These are phyloP conservation scores for Ogataea siamensis DNA, from an alignment of 805 yeast genomes.

Conservation along the genomic window DNA sequence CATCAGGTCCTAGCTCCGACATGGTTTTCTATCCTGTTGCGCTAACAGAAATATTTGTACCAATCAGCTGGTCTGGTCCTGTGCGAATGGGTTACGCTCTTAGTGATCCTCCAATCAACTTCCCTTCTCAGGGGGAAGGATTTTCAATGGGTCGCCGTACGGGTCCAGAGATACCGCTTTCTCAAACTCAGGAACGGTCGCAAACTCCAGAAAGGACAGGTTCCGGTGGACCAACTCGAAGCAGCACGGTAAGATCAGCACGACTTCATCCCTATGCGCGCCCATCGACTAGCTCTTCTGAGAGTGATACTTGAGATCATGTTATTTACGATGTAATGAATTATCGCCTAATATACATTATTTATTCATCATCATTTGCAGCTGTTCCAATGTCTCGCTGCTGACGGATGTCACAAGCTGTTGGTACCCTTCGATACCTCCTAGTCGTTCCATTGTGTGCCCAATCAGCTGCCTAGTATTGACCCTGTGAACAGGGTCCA, in stretches of 20 bases:
- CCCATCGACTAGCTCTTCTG: slow-evolving; percentile 12
- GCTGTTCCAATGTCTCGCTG: slow-evolving; percentile 31
- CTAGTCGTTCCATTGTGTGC: slow-evolving; percentile 30
- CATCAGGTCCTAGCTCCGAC: slow-evolving; percentile 5
- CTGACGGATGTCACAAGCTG: slow-evolving; percentile 35
- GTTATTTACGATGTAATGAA: background rate
- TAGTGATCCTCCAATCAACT: slow-evolving; percentile 29
- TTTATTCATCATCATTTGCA: slow-evolving; percentile 26
- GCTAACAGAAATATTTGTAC: slow-evolving; percentile 31
- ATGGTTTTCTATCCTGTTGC: slow-evolving; percentile 29
- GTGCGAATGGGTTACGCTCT: slow-evolving; percentile 18
- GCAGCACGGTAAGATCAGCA: slow-evolving; percentile 8
- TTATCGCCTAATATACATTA: slow-evolving; percentile 5
- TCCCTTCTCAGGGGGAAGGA: slow-evolving; percentile 29
- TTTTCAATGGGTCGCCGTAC: slow-evolving; percentile 29
- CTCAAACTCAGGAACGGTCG: slow-evolving; percentile 5
- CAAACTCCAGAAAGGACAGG: slow-evolving; percentile 12
- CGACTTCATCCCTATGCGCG: slow-evolving; percentile 21
- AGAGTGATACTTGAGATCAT: slow-evolving; percentile 3
- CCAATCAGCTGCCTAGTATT: slow-evolving; percentile 46
- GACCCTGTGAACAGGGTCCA: slow-evolving; percentile 55
- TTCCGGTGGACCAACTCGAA: slow-evolving; percentile 20
- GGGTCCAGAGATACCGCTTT: slow-evolving; percentile 20
- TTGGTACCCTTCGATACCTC: slow-evolving; percentile 35
- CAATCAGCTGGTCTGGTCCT: slow-evolving; percentile 32